A percentile compares a stretch with the other conserved stretches of the same genome.
Evolutionary conservation across 202 grass and related monocot species (phyloP).

Genomic region (Zizania palustris): DNA sequence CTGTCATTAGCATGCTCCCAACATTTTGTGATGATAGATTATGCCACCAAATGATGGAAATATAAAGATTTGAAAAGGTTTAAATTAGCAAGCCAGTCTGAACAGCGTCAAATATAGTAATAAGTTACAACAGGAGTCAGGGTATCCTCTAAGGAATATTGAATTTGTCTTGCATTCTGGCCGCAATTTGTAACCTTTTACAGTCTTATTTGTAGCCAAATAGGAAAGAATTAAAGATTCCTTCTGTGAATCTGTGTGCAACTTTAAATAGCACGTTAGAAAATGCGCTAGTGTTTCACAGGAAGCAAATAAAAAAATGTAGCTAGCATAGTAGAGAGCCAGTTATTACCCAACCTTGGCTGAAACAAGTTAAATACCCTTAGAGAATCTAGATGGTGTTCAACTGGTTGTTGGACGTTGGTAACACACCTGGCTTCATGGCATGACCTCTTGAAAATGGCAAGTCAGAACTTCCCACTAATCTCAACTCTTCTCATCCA

Average conservation of each 20-base stretch:
- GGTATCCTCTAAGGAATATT: conserved; percentile 1
- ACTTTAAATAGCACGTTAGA: background rate
- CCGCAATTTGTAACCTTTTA: background rate
- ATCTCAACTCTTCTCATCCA: background rate
- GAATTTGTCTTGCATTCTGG: background rate
- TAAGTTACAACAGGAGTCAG: background rate
- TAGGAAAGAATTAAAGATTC: background rate
- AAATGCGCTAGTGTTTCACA: background rate
- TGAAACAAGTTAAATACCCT: background rate
- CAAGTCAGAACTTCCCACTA: background rate
- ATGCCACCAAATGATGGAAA: conserved; percentile 1
- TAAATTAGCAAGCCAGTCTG: background rate
- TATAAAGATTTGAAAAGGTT: background rate
- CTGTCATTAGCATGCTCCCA: background rate
- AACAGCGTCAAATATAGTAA: conserved; percentile 7
- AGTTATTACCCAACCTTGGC: background rate
- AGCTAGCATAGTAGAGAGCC: background rate
- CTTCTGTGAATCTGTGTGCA: background rate
- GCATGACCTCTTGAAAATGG: background rate
- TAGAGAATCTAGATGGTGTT: background rate
- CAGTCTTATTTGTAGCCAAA: conserved; percentile 10
- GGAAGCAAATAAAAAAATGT: background rate
- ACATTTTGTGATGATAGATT: conserved; percentile 2
- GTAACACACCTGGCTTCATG: background rate
- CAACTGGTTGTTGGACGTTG: background rate